Evolutionary conservation across 1,284 basidiomycete species (phyloP).

Genomic region (Mycocalia duriaeana): DNA sequence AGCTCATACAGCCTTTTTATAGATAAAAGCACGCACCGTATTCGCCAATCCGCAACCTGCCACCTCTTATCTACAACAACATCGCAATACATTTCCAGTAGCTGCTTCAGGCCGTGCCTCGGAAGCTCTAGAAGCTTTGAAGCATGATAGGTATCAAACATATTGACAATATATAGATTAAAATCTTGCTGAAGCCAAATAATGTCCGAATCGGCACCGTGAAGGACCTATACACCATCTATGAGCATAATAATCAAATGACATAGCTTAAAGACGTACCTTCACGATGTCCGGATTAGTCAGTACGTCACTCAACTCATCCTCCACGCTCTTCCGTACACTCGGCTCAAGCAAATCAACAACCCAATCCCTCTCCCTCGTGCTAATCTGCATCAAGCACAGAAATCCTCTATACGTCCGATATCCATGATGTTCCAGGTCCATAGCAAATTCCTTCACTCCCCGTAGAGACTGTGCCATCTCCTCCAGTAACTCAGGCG

Average conservation of each 20-base stretch:
- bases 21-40: slow-evolving; percentile 45
- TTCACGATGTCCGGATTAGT: slow-evolving; percentile 84
- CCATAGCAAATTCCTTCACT: slow-evolving; percentile 84
- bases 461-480: slow-evolving; percentile 67
- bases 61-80: slow-evolving; percentile 95
- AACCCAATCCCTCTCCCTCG: slow-evolving; percentile 81
- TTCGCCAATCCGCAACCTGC: slow-evolving; percentile 95
- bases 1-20: background rate
- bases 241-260: background rate
- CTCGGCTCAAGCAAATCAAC: slow-evolving; percentile 66
- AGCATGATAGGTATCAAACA: slow-evolving; percentile 97
- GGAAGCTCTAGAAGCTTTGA: slow-evolving; percentile 82
- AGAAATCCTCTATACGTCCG: slow-evolving; percentile 85
- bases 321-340: slow-evolving; percentile 72
- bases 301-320: slow-evolving; percentile 75
- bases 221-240: slow-evolving; percentile 63
- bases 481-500: slow-evolving; percentile 45
- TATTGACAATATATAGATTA: slow-evolving; percentile 87
- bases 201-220: slow-evolving; percentile 93
- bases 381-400: slow-evolving; percentile 92
- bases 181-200: slow-evolving; percentile 97
- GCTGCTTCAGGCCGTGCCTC: slow-evolving; percentile 75
- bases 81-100: slow-evolving; percentile 88
- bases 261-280: slow-evolving; percentile 50
- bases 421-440: slow-evolving; percentile 90